Conservation (phyloP, 768 basidiomycete genomes). For the Auricularia auricula-judae region DNA sequence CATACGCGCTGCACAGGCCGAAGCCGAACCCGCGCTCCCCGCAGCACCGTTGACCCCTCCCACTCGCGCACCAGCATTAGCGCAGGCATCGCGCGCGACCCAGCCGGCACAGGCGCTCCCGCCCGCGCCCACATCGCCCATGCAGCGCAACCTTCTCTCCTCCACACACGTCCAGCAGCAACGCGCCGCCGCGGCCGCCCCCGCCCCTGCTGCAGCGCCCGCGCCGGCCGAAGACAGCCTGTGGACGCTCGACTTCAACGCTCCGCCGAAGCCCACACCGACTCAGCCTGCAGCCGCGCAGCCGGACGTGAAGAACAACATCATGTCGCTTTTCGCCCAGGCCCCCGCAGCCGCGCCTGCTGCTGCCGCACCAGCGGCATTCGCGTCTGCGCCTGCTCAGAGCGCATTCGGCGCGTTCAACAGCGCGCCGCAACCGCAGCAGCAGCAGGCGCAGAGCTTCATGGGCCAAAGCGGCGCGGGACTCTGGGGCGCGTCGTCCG, state of each 20-base stretch:
- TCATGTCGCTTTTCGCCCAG: conserved; percentile 67
- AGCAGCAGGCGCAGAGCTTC: neutral
- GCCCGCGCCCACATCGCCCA: conserved; percentile 10
- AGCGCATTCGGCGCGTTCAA: conserved; percentile 5
- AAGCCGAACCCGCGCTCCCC: conserved; percentile 17
- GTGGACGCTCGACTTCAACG: conserved; percentile 78
- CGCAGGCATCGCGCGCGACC: conserved; percentile 1
- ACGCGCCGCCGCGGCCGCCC: conserved; percentile 1
- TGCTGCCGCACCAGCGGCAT: conserved; percentile 15
- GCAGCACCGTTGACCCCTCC: neutral
- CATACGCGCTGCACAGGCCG: neutral
- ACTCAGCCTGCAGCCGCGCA: conserved; percentile 18
- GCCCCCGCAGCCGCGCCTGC: conserved; percentile 22
- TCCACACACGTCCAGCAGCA: neutral
- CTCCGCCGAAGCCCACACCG: conserved; percentile 16
- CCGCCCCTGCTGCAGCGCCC: conserved; percentile 16
- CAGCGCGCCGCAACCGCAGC: neutral
- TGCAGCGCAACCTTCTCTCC: conserved; percentile 1
- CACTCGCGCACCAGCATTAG: conserved; percentile 10
- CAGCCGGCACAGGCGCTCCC: conserved; percentile 4
- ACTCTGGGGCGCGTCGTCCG: conserved; percentile 2
- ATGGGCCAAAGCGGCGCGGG: neutral
- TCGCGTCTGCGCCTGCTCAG: conserved; percentile 9
- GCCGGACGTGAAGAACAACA: conserved; percentile 77
- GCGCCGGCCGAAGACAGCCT: conserved; percentile 44